Conservation (phyloP, 1,284 basidiomycete species). For the Malassezia sympodialis region DNA sequence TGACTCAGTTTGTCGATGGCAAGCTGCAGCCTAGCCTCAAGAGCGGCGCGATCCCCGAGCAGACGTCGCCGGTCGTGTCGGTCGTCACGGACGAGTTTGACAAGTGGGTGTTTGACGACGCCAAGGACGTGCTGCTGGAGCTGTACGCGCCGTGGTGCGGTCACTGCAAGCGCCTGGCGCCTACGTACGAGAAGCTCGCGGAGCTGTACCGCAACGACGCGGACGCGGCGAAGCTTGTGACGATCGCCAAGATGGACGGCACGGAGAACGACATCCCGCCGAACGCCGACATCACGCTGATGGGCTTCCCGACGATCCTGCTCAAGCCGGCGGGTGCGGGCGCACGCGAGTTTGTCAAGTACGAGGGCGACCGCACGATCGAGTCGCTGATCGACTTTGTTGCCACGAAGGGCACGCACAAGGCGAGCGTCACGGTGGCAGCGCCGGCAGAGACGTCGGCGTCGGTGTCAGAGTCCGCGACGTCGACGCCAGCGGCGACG, state of each 20-base stretch:
- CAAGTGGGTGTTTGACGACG: slow-evolving; percentile 64
- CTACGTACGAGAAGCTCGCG: slow-evolving; percentile 82
- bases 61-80: slow-evolving; percentile 71
- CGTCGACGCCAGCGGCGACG: not conserved
- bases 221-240: slow-evolving; percentile 63
- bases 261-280: slow-evolving; percentile 91
- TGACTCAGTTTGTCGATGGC: slow-evolving; percentile 62
- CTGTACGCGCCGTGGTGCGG: slow-evolving; percentile 84
- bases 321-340: slow-evolving; percentile 78
- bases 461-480: not conserved
- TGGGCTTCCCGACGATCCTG: slow-evolving; percentile 89
- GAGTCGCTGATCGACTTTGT: slow-evolving; percentile 46
- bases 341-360: slow-evolving; percentile 66
- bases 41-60: slow-evolving; percentile 74
- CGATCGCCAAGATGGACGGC: slow-evolving; percentile 84
- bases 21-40: slow-evolving; percentile 75
- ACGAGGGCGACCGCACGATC: slow-evolving; percentile 43
- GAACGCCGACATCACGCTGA: slow-evolving; percentile 63
- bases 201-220: slow-evolving; percentile 61
- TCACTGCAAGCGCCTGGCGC: slow-evolving; percentile 84
- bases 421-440: slow-evolving; percentile 24
- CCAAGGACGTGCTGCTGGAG: slow-evolving; percentile 90
- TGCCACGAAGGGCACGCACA: slow-evolving; percentile 41
- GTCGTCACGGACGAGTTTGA: slow-evolving; percentile 88
- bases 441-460: not conserved